Evolutionary conservation across 2,329 filamentous ascomycete species (phyloP).

Genomic region (Trichoderma semiorbis): DNA sequence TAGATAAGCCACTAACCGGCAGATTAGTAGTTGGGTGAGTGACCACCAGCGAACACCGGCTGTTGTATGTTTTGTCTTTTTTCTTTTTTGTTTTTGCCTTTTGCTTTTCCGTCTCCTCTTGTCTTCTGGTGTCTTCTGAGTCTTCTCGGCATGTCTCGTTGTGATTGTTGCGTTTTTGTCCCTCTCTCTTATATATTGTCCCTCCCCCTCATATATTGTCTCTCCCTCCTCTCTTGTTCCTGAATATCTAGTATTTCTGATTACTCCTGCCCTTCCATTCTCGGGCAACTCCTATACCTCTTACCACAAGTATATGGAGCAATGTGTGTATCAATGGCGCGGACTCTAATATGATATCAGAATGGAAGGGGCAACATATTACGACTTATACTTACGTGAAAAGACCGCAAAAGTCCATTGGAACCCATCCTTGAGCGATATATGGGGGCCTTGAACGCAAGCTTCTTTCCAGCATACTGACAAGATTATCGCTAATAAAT

Average conservation of each 20-base stretch:
- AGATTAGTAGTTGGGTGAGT: background rate
- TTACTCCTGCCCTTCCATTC: background rate
- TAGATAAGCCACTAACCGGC: background rate
- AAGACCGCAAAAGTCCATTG: background rate
- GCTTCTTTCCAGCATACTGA: background rate
- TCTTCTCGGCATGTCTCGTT: background rate
- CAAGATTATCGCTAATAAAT: background rate
- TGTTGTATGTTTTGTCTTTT: background rate
- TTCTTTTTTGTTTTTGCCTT: background rate
- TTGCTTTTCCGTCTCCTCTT: background rate
- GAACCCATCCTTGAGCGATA: background rate
- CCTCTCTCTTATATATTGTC: too few species aligned
- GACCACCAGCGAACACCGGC: background rate
- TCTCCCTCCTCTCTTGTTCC: background rate
- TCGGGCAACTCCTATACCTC: background rate
- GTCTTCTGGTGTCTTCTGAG: background rate
- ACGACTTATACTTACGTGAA: background rate
- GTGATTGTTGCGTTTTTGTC: background rate
- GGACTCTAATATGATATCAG: background rate
- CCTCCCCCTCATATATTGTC: background rate
- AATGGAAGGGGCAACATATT: background rate
- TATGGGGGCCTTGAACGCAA: background rate
- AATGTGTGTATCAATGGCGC: background rate
- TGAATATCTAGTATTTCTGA: background rate
- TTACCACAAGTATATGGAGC: background rate